Percentiles rank a stretch among this genome's conserved stretches.
These are phyloP conservation scores for Pycnococcus provasolii DNA, from an alignment of 139 green algal genomes.

Conservation along the genomic window DNA sequence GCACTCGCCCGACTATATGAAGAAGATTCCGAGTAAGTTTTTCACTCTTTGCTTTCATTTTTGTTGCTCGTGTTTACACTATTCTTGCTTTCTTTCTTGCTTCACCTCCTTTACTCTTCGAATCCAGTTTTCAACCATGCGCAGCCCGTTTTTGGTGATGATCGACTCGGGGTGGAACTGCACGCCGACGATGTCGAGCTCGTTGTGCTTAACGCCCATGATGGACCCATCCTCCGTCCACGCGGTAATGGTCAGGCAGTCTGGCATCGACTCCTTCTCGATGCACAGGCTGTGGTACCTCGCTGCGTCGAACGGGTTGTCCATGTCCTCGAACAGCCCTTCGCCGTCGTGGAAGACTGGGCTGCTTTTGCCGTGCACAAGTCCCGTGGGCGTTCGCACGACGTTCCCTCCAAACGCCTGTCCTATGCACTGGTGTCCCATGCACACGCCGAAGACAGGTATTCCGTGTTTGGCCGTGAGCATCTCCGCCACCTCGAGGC, in stretches of 20 bases:
- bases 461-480: constrained; percentile 55
- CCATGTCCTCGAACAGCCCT: constrained; percentile 49
- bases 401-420: constrained; percentile 63
- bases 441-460: constrained; percentile 96
- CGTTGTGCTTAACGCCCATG: constrained; percentile 86
- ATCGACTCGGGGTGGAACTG: constrained; percentile 97
- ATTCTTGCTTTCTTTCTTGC: too few relatives aligned
- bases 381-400: constrained; percentile 71
- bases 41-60: too few relatives aligned
- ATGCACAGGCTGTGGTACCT: constrained; percentile 78
- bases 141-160: constrained; percentile 77
- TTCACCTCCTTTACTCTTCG: constrained; percentile 6
- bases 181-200: constrained; percentile 52
- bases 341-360: constrained; percentile 69
- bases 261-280: constrained; percentile 68
- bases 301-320: constrained; percentile 41
- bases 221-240: constrained; percentile 96
- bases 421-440: constrained; percentile 98
- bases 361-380: constrained; percentile 96
- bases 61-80: too few relatives aligned
- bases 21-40: too few relatives aligned
- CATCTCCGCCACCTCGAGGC: constrained; percentile 65
- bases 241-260: constrained; percentile 82
- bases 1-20: too few relatives aligned
- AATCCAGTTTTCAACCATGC: constrained; percentile 81